phyloP scores from a whole-genome alignment of 805 yeast genomes.

The Candida broadrunensis region DNA sequence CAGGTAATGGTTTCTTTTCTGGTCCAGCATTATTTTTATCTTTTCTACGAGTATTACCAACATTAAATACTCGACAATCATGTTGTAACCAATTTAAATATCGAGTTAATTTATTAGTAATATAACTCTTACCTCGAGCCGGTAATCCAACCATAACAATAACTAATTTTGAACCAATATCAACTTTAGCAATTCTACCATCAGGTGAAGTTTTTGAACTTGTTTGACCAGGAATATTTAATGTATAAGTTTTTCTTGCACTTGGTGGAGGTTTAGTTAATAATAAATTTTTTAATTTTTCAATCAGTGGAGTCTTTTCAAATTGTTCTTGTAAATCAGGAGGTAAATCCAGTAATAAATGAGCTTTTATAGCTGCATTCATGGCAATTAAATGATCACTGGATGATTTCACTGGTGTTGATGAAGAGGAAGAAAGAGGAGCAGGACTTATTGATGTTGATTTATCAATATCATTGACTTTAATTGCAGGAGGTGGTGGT shows the following conservation, averaged over 20 bases:
- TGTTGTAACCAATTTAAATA: conserved; percentile 94
- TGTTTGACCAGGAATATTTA: conserved; percentile 91
- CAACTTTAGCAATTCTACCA: conserved; percentile 59
- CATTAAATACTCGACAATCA: conserved; percentile 86
- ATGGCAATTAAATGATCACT: conserved; percentile 3
- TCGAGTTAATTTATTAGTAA: conserved; percentile 86
- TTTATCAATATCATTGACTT: not conserved
- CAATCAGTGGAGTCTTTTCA: conserved; percentile 40
- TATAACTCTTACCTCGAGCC: conserved; percentile 91
- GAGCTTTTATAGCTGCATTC: conserved; percentile 24
- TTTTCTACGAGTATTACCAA: conserved; percentile 88
- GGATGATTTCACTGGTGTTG: not conserved
- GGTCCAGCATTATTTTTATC: conserved; percentile 67
- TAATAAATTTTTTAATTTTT: conserved; percentile 32
- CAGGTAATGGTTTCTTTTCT: conserved; percentile 57
- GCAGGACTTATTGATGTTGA: conserved; percentile 12
- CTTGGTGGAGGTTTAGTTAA: conserved; percentile 36
- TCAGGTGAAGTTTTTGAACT: conserved; percentile 77
- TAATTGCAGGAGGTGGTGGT: not conserved
- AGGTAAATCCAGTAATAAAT: conserved; percentile 32
- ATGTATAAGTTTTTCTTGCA: conserved; percentile 68
- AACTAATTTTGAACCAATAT: conserved; percentile 79
- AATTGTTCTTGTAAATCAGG: conserved; percentile 31
- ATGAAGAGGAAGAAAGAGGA: not conserved
- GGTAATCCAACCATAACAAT: conserved; percentile 97